Evolutionary conservation across 768 basidiomycete genomes (phyloP), one percentile per base, ranked within the genome.

Genomic region (Suillus decipiens): DNA sequence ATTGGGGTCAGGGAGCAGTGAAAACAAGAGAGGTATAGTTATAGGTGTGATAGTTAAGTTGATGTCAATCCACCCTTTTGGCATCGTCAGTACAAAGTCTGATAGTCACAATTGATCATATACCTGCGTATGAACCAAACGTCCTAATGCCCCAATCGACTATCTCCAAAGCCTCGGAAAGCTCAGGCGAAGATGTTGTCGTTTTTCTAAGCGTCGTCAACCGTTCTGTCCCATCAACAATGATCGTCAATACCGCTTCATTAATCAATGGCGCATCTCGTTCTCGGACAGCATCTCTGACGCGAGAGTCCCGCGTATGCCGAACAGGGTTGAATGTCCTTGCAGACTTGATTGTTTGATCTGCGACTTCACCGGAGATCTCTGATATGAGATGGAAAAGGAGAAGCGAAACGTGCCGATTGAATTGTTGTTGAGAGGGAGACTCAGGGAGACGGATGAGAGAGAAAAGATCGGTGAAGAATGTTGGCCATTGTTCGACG

Each of bases 361-460:
- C 97, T 57, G 94, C 94, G n/a, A 99, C 92, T 76, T 99, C 97
- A 14, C 92, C 92, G 0, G 95, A 96, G 60, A 99, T 96, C 75
- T 99, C 97, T 63, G 92, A 87, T 50, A 99, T 82, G 68, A 98
- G 82, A 70, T 92, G 95, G 74, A 99, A 92, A 74, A 97, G 88
- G 63, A 99, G 84, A 34, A 95, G 82, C 24, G 91, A 91, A 37
- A 96, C 85, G 70, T 96, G 92, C 50, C 86, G 86, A 73, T 96
- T 96, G 77, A 90, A 87, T 31, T 84, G 80, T 45, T 84, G 78
- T 66, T 82, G 78, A 15, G 84, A 80, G 45, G 81, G 79, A 11
- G 86, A 82, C 65, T 87, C 80, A 34, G 85, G 71, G 34, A 85
- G 82, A 31, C 83, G 88, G 66, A 93, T 87, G 69, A 94, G 86